Evolutionary conservation across 2,329 filamentous ascomycete genomes (phyloP), one percentile per base, ranked within the genome.

Genomic region (Xylariomycetidae sp.): DNA sequence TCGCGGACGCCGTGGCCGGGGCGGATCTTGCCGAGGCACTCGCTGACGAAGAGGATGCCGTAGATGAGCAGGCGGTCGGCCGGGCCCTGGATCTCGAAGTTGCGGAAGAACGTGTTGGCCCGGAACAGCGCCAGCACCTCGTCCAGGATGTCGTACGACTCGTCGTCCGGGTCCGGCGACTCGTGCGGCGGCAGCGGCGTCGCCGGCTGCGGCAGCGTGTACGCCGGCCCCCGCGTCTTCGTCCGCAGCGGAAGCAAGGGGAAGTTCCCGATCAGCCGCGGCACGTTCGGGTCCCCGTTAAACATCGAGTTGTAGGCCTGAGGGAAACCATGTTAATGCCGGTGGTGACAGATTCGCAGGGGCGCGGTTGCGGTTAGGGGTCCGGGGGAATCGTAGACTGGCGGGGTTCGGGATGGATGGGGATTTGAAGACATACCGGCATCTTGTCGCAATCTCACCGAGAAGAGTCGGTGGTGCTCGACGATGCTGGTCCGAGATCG

Each of bases 271-370:
- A 81, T 66, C 47, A 72, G 64, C 36, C 68, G 70, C 25, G 70
- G 70, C 43, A 61, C 57, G 46, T 68, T 82, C 70, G 75, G 87
- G 76, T 77, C 90, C 67, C 61, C 81, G 78, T 82, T 82, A 79
- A 95, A 95, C 74, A 95, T 85, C 61, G 86, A 94, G 74, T 96
- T 93, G 75, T 95, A 96, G 66, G 90, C 90, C 87, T 94, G 50
- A 34, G 35, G 28, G 31, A 30, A 14, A 36, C 15, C 31, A 37
- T 37, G 32, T 32, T 24, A 34, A 39, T 15, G 12, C n/a, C 7
- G n/a, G 18, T 9, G 24, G 14, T 14, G 12, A 4, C 30, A 25
- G 16, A 14, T 28, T 10, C n/a, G n/a, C n/a, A n/a, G n/a, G n/a
- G 5, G 27, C 25, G 25, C 27, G 15, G 29, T 42, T 35, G 37